Percentiles rank a stretch among this genome's conserved stretches.
Conservation (phyloP, 202 grass and related monocot genomes). For the Hordeum pubiflorum region DNA sequence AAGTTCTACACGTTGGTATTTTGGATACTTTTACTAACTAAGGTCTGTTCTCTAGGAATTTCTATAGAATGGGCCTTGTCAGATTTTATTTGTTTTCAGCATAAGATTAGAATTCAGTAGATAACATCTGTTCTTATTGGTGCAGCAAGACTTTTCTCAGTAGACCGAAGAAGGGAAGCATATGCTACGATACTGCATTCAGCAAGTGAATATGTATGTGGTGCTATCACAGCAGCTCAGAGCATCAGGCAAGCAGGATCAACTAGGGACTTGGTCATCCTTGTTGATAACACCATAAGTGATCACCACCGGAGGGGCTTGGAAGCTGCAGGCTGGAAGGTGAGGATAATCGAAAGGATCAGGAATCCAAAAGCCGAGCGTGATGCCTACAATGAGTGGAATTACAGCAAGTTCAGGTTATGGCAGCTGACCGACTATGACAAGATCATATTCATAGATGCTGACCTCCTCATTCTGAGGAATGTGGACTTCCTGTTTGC, state of each 20-base stretch:
- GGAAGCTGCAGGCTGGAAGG: slow-evolving; percentile 58
- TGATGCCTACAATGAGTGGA: slow-evolving; percentile 86
- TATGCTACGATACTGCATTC: slow-evolving; percentile 88
- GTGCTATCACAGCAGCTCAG: slow-evolving; percentile 71
- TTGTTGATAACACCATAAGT: slow-evolving; percentile 65
- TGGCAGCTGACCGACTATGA: slow-evolving; percentile 89
- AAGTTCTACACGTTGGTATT: background rate
- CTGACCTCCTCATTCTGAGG: slow-evolving; percentile 79
- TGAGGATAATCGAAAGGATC: slow-evolving; percentile 68
- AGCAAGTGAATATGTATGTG: slow-evolving; percentile 83
- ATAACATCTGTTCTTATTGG: background rate
- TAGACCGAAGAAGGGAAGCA: slow-evolving; percentile 53
- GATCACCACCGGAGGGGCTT: slow-evolving; percentile 52
- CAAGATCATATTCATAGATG: slow-evolving; percentile 87
- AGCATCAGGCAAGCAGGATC: slow-evolving; percentile 72
- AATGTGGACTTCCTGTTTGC: slow-evolving; percentile 82
- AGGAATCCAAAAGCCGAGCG: slow-evolving; percentile 60
- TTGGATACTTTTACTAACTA: background rate
- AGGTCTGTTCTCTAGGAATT: background rate
- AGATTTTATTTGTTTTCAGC: background rate
- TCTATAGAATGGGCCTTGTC: background rate
- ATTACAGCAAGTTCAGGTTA: slow-evolving; percentile 87
- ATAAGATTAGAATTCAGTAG: background rate
- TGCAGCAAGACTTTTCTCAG: slow-evolving; percentile 58
- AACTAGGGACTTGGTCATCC: slow-evolving; percentile 68